Evolutionary conservation across 108 stramenopile genomes (phyloP).

Genomic region (Skeletonema costatum): DNA sequence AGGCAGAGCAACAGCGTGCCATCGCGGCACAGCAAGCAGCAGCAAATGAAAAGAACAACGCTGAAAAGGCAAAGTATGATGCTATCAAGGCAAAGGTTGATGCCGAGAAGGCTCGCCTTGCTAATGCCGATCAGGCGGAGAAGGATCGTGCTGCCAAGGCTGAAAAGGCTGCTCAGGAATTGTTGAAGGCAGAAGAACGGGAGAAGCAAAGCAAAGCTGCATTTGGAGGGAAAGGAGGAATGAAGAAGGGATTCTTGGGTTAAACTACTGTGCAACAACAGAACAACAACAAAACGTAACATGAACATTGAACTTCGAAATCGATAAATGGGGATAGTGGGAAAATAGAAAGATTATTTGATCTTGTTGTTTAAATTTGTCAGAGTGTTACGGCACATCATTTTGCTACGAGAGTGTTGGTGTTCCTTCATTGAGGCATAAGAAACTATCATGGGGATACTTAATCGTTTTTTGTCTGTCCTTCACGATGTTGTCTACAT

Average conservation of each 20-base stretch:
- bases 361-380: background rate
- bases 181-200: constrained; percentile 76
- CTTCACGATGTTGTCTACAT: background rate
- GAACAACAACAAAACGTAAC: background rate
- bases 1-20: constrained; percentile 57
- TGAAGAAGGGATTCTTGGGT: constrained; percentile 85
- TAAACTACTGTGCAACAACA: constrained; percentile 4
- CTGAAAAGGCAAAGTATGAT: constrained; percentile 49
- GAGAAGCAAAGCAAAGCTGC: constrained; percentile 75
- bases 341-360: background rate
- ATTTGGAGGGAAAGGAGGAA: constrained; percentile 55
- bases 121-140: constrained; percentile 41
- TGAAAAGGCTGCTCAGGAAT: constrained; percentile 56
- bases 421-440: background rate
- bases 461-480: no score
- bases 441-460: background rate
- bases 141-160: constrained; percentile 20
- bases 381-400: background rate
- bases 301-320: background rate
- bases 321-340: background rate
- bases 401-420: background rate
- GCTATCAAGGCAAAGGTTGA: constrained; percentile 43
- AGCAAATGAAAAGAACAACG: constrained; percentile 25
- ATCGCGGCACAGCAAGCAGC: constrained; percentile 50
- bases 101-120: constrained; percentile 49